Evolutionary conservation across 257 asterid genomes (phyloP).

Genomic region (Rauvolfia tetraphylla): DNA sequence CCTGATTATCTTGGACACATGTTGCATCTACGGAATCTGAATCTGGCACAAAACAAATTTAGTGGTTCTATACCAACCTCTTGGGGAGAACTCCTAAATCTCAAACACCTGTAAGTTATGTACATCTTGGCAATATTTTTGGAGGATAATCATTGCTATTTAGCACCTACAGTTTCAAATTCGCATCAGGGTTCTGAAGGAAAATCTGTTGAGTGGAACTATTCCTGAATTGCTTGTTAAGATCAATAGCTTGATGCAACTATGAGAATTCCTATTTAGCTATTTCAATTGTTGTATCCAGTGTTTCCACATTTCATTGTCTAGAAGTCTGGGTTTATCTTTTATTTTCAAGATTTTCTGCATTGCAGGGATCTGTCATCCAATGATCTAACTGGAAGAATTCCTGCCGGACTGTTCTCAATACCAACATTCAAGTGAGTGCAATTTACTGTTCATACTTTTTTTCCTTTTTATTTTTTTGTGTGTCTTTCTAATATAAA

Average conservation of each 20-base stretch:
- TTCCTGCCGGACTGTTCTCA: conserved; percentile 58
- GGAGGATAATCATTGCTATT: background rate
- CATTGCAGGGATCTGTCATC: conserved; percentile 73
- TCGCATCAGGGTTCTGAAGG: conserved; percentile 52
- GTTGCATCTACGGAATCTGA: conserved; percentile 56
- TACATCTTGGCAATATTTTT: background rate
- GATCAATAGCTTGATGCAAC: conserved; percentile 48
- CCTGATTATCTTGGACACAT: conserved; percentile 67
- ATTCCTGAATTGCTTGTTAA: conserved; percentile 56
- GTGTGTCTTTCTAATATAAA: background rate
- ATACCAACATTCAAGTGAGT: conserved; percentile 66
- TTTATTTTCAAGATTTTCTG: background rate
- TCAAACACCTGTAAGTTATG: conserved; percentile 61
- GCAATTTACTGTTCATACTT: background rate
- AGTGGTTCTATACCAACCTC: conserved; percentile 69
- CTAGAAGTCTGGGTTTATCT: background rate
- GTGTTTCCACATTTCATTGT: background rate
- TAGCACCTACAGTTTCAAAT: background rate
- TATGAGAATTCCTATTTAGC: conserved; percentile 38
- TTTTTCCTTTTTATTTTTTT: background rate
- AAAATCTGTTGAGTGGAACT: conserved; percentile 54
- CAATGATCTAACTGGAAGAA: conserved; percentile 62
- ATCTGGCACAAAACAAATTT: conserved; percentile 62
- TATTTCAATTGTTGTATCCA: background rate
- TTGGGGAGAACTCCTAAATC: conserved; percentile 64